Base-by-base conservation (phyloP, 2,329 filamentous ascomycete species). In the Bipolaris oryzae region DNA sequence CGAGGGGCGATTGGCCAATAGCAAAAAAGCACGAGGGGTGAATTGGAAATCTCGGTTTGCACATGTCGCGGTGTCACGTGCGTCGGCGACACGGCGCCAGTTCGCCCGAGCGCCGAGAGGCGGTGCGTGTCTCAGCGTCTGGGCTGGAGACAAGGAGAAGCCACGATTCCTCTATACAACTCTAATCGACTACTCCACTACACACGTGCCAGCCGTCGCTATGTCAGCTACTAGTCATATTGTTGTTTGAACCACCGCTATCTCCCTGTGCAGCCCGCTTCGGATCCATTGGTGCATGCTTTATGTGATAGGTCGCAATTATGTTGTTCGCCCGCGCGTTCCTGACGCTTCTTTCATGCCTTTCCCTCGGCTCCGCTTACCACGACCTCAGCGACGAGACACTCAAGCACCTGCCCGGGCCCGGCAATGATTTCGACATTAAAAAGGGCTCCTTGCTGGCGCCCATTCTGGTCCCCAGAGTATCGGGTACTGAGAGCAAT, bases 401-500 rank as follows among this genome's bases (percentile, higher is more conserved):
- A 15, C 83, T 99, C 53, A 84, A 82, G 61, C 81, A 79, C 52
- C 83, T 99, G 11, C 90, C 92, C 5, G 84, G 84, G 20, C 87
- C 87, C 1, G 87, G 86, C 60, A 66, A 75, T 54, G 91, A 93
- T 76, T 96, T 98, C 74, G 86, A 97, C 75, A 92, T 96, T 66
- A 79, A 89, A 60, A 84, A 81, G 20, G 92, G 93, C 62, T 82
- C 85, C 7, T 83, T 99, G 18, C 84, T 99, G 37, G 85, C 94
- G 4, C 95, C 94, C 0, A 95, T 99, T 66, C 81, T 99, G 50
- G 87, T 89, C 38, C 88, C 94, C 2, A 89, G 95, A 58, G 93
- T 99, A 0, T 91, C 95, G 2, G 95, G 93, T 6, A 96, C 92
- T 0, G 81, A 87, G 2, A 92, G 91, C 25, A 92, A 89, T 18